A percentile compares a stretch with the other conserved stretches of the same genome.
phyloP scores from a whole-genome alignment of 2,329 filamentous ascomycete species.

The Aspergillus aculeatus region DNA sequence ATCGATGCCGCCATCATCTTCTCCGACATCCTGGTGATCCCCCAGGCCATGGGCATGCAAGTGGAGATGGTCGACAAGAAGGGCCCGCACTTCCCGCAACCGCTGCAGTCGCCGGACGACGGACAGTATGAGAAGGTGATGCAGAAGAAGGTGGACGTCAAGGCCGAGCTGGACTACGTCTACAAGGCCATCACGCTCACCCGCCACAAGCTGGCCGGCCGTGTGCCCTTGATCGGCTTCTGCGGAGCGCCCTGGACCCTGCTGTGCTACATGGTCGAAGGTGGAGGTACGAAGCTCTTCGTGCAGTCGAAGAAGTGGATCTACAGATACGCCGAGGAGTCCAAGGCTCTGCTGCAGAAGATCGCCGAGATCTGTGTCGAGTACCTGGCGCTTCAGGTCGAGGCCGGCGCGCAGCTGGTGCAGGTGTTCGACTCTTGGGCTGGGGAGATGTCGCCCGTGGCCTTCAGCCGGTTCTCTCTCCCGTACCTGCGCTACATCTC shows the following conservation, averaged over 20 bases:
- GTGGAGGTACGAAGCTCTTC: slow-evolving; percentile 93
- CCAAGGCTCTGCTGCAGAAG: slow-evolving; percentile 80
- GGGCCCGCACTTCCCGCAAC: slow-evolving; percentile 88
- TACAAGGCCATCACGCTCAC: slow-evolving; percentile 94
- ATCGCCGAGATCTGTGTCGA: slow-evolving; percentile 94
- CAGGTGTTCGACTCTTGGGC: slow-evolving; percentile 99
- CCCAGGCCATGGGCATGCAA: slow-evolving; percentile 97
- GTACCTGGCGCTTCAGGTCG: slow-evolving; percentile 86
- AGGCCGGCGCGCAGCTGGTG: slow-evolving; percentile 89
- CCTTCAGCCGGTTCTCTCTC: slow-evolving; percentile 81
- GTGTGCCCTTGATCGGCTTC: slow-evolving; percentile 93
- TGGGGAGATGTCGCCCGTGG: slow-evolving; percentile 79
- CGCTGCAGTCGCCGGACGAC: slow-evolving; percentile 75
- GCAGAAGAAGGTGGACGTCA: slow-evolving; percentile 76
- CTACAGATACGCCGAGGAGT: slow-evolving; percentile 79
- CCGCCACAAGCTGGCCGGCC: slow-evolving; percentile 78
- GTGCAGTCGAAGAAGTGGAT: slow-evolving; percentile 95
- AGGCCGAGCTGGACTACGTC: slow-evolving; percentile 83
- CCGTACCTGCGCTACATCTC: slow-evolving; percentile 86
- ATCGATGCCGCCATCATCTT: slow-evolving; percentile 98
- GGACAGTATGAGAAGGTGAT: slow-evolving; percentile 79
- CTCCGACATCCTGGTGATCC: slow-evolving; percentile 95
- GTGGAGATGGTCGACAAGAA: slow-evolving; percentile 99
- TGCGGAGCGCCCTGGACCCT: slow-evolving; percentile 96
- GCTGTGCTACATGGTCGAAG: slow-evolving; percentile 98